A percentile compares a stretch with the other conserved stretches of the same genome.
These are phyloP conservation scores for Brachypodium distachyon DNA, from an alignment of 202 grass and related monocot species.

Conservation along the genomic window DNA sequence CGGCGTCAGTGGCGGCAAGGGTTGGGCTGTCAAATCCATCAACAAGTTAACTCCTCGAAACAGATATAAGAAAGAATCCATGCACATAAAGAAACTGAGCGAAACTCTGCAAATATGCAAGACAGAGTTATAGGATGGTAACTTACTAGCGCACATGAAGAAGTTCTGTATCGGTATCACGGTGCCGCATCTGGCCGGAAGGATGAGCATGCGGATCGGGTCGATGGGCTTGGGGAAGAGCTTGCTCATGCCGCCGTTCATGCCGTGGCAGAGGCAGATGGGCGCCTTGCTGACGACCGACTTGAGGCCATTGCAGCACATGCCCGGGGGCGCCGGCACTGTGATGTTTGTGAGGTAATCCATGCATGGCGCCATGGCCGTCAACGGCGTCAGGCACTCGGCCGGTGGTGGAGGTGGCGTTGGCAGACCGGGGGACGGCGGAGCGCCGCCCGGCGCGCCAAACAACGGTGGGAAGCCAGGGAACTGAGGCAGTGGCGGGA, in stretches of 20 bases:
- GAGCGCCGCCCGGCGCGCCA: no score
- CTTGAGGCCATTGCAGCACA: constrained; percentile 10
- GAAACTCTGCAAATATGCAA: neutral
- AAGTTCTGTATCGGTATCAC: neutral
- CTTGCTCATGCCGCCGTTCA: constrained; percentile 2
- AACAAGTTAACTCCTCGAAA: neutral
- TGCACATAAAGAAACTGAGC: neutral
- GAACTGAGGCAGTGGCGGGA: no score
- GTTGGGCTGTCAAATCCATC: neutral
- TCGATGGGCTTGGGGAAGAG: constrained; percentile 7
- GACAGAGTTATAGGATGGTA: neutral
- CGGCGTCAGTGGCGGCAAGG: neutral
- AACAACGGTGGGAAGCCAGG: no score
- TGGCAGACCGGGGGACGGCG: no score
- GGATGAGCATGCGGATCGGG: neutral
- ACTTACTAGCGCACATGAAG: neutral
- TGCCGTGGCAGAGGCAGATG: constrained; percentile 17
- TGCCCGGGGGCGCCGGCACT: neutral
- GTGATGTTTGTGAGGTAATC: constrained; percentile 24
- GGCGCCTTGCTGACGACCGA: neutral
- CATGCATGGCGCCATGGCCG: neutral
- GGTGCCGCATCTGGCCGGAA: neutral
- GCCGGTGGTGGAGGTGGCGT: neutral
- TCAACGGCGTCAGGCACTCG: neutral
- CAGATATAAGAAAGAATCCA: neutral